Evolutionary conservation across 2,329 filamentous ascomycete species (phyloP).

Genomic region (Colletotrichum sojae): DNA sequence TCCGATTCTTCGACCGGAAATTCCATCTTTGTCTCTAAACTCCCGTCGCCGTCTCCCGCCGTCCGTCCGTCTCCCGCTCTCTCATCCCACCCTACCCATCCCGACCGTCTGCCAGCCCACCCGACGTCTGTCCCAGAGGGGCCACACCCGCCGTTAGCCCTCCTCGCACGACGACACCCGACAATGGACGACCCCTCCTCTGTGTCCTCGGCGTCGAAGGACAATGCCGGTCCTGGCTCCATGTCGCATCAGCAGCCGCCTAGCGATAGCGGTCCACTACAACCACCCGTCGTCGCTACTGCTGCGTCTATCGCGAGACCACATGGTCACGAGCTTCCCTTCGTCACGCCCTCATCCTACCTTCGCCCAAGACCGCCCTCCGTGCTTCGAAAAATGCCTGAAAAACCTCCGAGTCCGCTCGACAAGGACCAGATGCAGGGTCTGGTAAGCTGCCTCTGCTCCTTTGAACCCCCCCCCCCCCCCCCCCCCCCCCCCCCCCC

Average conservation of each 20-base stretch:
- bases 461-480: not conserved
- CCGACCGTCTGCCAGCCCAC: constrained; percentile 7
- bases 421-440: constrained; percentile 85
- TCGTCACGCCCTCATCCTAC: constrained; percentile 74
- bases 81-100: constrained; percentile 21
- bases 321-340: constrained; percentile 64
- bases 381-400: constrained; percentile 41
- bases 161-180: constrained; percentile 37
- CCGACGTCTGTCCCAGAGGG: constrained; percentile 32
- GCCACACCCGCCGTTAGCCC: constrained; percentile 40
- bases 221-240: constrained; percentile 38
- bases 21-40: constrained; percentile 35
- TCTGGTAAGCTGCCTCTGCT: constrained; percentile 69
- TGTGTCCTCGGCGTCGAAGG: constrained; percentile 36
- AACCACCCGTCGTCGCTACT: constrained; percentile 43
- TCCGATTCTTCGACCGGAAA: constrained; percentile 32
- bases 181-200: constrained; percentile 40
- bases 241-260: constrained; percentile 40
- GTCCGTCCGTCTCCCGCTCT: constrained; percentile 9
- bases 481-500: not conserved
- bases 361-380: constrained; percentile 56
- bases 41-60: constrained; percentile 21
- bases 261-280: constrained; percentile 38
- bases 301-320: constrained; percentile 43
- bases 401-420: constrained; percentile 68